phyloP scores from a whole-genome alignment of 2,329 filamentous ascomycete genomes.

The Cryphonectria naterciae region DNA sequence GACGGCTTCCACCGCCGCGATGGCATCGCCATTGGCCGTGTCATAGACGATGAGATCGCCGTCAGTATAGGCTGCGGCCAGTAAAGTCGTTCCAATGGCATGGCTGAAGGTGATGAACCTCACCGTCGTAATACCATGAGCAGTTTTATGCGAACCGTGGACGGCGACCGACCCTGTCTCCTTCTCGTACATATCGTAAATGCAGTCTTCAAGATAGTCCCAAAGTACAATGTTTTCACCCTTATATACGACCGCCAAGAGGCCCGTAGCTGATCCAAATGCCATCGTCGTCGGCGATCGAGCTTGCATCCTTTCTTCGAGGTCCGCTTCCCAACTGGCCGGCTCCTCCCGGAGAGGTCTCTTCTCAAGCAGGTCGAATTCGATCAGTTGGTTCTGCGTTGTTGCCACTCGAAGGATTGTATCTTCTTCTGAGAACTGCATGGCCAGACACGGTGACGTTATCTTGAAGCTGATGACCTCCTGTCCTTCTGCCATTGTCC shows the following conservation, averaged over 20 bases:
- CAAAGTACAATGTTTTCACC: constrained; percentile 35
- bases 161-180: constrained; percentile 30
- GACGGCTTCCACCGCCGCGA: constrained; percentile 1
- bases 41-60: constrained; percentile 37
- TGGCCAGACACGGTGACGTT: constrained; percentile 21
- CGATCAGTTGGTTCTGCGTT: constrained; percentile 14
- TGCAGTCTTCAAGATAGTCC: constrained; percentile 30
- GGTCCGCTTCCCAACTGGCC: constrained; percentile 21
- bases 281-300: constrained; percentile 30
- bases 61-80: constrained; percentile 37
- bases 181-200: constrained; percentile 35
- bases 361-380: constrained; percentile 1
- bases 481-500: constrained; percentile 24
- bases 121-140: constrained; percentile 27
- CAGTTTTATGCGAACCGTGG: constrained; percentile 19
- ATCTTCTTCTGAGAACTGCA: constrained; percentile 19
- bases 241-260: constrained; percentile 36
- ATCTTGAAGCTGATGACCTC: constrained; percentile 25
- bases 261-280: constrained; percentile 27
- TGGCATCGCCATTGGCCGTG: constrained; percentile 23
- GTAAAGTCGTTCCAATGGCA: constrained; percentile 26
- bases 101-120: constrained; percentile 33
- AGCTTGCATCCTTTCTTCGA: constrained; percentile 27
- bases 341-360: constrained; percentile 15
- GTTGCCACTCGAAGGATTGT: constrained; percentile 8